phyloP scores from a whole-genome alignment of 1,284 basidiomycete genomes.

The Vanrija sp. region DNA sequence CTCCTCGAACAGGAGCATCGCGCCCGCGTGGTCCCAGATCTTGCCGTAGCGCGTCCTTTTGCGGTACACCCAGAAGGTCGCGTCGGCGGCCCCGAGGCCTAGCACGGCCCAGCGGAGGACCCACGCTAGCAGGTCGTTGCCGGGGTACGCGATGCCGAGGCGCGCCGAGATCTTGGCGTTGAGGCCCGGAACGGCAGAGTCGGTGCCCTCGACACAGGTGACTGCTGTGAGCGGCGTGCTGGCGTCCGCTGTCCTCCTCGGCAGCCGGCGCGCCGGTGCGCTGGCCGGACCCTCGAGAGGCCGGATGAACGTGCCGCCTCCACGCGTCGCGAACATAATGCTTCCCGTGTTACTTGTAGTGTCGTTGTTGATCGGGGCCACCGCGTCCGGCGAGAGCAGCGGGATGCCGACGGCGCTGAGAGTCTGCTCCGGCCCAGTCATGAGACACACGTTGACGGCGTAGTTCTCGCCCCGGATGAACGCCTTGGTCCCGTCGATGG shows the following conservation, averaged over 20 bases:
- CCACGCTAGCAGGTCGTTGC: slow-evolving; percentile 2
- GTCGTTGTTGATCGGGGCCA: not conserved
- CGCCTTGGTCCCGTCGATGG: not conserved
- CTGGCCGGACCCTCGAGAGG: not conserved
- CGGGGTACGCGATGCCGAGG: not conserved
- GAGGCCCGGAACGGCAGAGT: not conserved
- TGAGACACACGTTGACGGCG: not conserved
- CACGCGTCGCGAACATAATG: not conserved
- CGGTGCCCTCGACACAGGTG: not conserved
- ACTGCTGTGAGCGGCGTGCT: not conserved
- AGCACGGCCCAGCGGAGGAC: slow-evolving; percentile 1
- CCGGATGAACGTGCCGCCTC: not conserved
- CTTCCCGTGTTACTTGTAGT: not conserved
- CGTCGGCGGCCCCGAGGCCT: not conserved
- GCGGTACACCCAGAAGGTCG: slow-evolving; percentile 2
- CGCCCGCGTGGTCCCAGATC: slow-evolving; percentile 3
- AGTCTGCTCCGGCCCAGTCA: not conserved
- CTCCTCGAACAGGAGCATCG: not conserved
- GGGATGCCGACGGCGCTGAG: not conserved
- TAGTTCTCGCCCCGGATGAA: slow-evolving; percentile 1
- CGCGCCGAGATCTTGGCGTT: not conserved
- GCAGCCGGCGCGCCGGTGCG: not conserved
- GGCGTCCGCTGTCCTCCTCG: not conserved
- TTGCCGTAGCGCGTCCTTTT: not conserved
- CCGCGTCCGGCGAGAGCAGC: not conserved